Base-by-base conservation (phyloP, 768 basidiomycete species). In the Rhodosporidiobolus odoratus region DNA sequence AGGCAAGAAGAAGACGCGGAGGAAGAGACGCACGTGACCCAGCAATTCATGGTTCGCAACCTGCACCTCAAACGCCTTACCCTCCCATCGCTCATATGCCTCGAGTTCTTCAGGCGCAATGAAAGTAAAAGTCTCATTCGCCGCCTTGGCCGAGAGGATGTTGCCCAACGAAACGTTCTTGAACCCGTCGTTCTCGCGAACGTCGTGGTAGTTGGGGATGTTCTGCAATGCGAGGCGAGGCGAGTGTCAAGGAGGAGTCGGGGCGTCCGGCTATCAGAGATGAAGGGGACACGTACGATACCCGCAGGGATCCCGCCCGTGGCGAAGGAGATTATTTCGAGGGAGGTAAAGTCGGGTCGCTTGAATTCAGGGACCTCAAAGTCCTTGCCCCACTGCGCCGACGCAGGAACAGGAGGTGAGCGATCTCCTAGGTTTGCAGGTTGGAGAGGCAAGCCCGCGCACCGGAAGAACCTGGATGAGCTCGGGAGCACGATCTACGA, bases 151-250 rank as follows among this genome's bases (percentile, higher is more conserved):
- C 17, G 89, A 85, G 43, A 92, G 85, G 62, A 92, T 87, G 79
- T 92, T 92, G 85, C 88, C 86, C 35, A 92, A 83, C 0, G 88
- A 90, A 47, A 93, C 91, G 75, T 93, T 93, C 82, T 93, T 93
- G 81, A 92, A 93, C 0, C 92, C 92, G 43, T 83, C 83, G 4
- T 86, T 84, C 78, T 90, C 91, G 52, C 92, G 85, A 70, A 93
- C 85, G 68, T 91, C 86, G 75, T 91, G 53, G 37, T 70, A 65
- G 43, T 66, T 66, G 17, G 65, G 65, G 27, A 66, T 58, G 54
- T 65, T 65, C 61, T 62, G 61, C 47, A n/a, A 10, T 10, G 27
- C 30, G 2, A 37, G 21, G 16, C 25, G 21, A 30, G 52, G 48
- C 27, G 6, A 27, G 6, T 9, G 2, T 45, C 27, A 27, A 7